phyloP scores from a whole-genome alignment of 2,329 filamentous ascomycete genomes.

The Colletotrichum tamarilloi region DNA sequence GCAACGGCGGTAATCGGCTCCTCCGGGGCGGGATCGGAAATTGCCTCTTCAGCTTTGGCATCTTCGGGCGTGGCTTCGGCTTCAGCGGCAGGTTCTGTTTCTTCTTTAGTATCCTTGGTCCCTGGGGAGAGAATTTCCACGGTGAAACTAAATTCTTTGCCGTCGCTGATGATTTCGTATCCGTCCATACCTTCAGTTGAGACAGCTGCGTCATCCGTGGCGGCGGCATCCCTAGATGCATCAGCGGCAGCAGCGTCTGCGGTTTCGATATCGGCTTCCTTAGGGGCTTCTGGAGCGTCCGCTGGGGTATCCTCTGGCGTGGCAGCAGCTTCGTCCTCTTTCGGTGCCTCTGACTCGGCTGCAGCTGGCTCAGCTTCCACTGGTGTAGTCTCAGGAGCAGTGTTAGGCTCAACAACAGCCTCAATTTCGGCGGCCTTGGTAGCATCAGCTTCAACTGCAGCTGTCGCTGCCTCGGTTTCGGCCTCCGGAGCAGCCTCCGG shows the following conservation, averaged over 20 bases:
- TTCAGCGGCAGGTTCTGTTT: constrained; percentile 15
- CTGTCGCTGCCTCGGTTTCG: background rate
- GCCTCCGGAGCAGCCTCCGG: too few species aligned
- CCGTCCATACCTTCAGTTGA: constrained; percentile 32
- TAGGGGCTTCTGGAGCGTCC: background rate
- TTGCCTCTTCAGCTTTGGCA: background rate
- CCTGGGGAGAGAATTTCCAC: background rate
- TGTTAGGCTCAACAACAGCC: constrained; percentile 4
- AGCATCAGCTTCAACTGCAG: background rate
- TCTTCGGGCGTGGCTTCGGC: constrained; percentile 1
- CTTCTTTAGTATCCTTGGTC: constrained; percentile 24
- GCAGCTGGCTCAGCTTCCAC: background rate
- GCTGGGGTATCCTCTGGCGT: background rate
- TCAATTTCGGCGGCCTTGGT: background rate
- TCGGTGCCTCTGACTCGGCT: background rate
- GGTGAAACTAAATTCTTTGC: constrained; percentile 27
- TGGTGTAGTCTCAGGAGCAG: background rate
- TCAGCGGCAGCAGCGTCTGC: background rate
- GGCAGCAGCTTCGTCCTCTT: background rate
- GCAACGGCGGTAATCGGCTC: background rate
- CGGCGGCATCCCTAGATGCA: background rate
- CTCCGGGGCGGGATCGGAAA: background rate
- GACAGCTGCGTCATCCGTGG: constrained; percentile 1
- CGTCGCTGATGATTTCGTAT: constrained; percentile 31
- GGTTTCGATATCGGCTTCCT: background rate